These are phyloP conservation scores for Cynara cardunculus DNA, from an alignment of 129 eudicot genomes.

Conservation along the genomic window DNA sequence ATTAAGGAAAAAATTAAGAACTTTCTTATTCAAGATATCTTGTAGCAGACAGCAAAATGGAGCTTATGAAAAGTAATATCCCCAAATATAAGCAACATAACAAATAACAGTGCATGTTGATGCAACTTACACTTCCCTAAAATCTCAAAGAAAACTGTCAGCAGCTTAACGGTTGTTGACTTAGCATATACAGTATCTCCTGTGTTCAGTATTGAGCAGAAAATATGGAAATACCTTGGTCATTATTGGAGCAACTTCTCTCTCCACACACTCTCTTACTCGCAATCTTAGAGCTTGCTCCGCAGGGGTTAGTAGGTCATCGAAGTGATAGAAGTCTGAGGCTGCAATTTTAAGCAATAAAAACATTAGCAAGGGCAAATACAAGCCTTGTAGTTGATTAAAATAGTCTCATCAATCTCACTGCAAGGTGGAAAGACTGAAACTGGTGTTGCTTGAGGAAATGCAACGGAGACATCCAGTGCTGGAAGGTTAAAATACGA, in stretches of 20 bases:
- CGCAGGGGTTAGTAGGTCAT: conserved; percentile 73
- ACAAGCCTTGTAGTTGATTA: background rate
- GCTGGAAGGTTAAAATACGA: conserved; percentile 60
- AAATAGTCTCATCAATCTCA: conserved; percentile 32
- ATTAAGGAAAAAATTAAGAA: background rate
- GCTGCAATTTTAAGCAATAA: conserved; percentile 41
- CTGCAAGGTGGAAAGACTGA: conserved; percentile 89
- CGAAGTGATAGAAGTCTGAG: conserved; percentile 87
- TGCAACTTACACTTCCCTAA: background rate
- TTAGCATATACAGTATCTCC: background rate
- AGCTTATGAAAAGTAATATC: background rate
- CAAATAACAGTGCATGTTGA: background rate
- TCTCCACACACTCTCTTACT: conserved; percentile 86
- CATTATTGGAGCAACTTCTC: conserved; percentile 91
- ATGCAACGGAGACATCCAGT: conserved; percentile 77
- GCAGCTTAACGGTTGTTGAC: background rate
- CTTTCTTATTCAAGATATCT: background rate
- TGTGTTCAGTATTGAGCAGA: background rate
- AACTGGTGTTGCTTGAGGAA: conserved; percentile 99
- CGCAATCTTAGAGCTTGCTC: conserved; percentile 59
- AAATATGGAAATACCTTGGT: conserved; percentile 57
- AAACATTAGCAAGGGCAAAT: conserved; percentile 1
- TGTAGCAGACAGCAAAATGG: background rate
- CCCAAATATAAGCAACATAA: background rate
- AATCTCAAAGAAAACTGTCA: background rate